phyloP scores from a whole-genome alignment of 176 grass and related monocot species.

The Carex myosuroides region DNA sequence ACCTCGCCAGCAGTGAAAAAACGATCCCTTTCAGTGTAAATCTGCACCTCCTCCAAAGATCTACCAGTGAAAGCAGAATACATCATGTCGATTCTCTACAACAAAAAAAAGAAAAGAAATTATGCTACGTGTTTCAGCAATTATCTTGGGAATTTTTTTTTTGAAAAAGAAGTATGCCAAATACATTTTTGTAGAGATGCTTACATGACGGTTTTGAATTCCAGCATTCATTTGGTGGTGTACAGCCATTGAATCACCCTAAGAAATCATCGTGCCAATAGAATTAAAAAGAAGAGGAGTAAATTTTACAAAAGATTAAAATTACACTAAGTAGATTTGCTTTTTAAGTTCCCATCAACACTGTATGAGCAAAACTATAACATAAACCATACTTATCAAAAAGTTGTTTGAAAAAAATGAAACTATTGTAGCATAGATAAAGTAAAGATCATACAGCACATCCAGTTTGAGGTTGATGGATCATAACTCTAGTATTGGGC shows the following conservation, averaged over 20 bases:
- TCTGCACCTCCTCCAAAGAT: slow-evolving; percentile 67
- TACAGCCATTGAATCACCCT: slow-evolving; percentile 8
- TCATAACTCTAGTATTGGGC: slow-evolving; percentile 96
- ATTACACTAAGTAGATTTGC: neutral
- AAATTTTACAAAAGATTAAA: neutral
- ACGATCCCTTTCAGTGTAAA: slow-evolving; percentile 86
- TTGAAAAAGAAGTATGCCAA: neutral
- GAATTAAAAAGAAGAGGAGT: neutral
- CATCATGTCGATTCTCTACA: slow-evolving; percentile 99
- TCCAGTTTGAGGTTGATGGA: slow-evolving; percentile 94
- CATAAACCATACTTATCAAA: neutral
- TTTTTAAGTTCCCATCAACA: neutral
- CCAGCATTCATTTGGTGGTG: slow-evolving; percentile 22
- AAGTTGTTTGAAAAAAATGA: neutral
- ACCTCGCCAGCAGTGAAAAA: slow-evolving; percentile 89
- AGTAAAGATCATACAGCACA: slow-evolving; percentile 45
- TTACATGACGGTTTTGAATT: slow-evolving; percentile 12
- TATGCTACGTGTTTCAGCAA: slow-evolving; percentile 19
- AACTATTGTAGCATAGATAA: neutral
- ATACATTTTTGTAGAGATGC: slow-evolving; percentile 10
- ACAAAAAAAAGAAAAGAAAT: neutral
- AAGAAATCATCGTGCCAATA: neutral
- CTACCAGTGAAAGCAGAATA: slow-evolving; percentile 86
- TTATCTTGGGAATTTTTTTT: neutral
- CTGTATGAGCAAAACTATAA: neutral